Evolutionary conservation across 1,139 yeast genomes (phyloP).

Genomic region (Sugiyamaella pinicola): DNA sequence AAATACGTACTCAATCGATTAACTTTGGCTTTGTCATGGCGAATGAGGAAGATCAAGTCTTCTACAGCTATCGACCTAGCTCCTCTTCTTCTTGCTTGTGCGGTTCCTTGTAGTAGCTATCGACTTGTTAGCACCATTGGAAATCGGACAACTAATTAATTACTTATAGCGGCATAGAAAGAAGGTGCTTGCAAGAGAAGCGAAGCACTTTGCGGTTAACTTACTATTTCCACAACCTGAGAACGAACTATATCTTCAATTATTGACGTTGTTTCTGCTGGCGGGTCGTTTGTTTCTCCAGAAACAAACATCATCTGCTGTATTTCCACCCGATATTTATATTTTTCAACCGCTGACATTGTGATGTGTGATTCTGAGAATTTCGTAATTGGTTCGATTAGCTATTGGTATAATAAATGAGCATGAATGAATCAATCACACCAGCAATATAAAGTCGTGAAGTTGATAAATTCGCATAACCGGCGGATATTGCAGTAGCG

Average conservation of each 20-base stretch:
- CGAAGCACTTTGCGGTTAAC: too few relatives aligned
- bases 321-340: conserved; percentile 79
- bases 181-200: not conserved
- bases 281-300: conserved; percentile 95
- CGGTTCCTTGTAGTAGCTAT: conserved; percentile 67
- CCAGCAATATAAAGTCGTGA: not conserved
- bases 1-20: conserved; percentile 85
- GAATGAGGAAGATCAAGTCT: conserved; percentile 85
- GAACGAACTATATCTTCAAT: conserved; percentile 95
- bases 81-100: conserved; percentile 77
- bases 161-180: too few relatives aligned
- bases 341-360: conserved; percentile 48
- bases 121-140: conserved; percentile 4
- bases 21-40: conserved; percentile 95
- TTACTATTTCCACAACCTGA: conserved; percentile 81
- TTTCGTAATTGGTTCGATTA: too few relatives aligned
- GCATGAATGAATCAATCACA: too few relatives aligned
- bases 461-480: not conserved
- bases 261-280: conserved; percentile 82
- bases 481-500: not conserved
- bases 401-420: too few relatives aligned
- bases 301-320: conserved; percentile 99
- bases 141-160: too few relatives aligned
- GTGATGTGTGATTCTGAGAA: not conserved
- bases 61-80: conserved; percentile 87